Evolutionary conservation across 495 filamentous ascomycete genomes (phyloP), one percentile per base, ranked within the genome.

Genomic region (Neurospora hispaniola): DNA sequence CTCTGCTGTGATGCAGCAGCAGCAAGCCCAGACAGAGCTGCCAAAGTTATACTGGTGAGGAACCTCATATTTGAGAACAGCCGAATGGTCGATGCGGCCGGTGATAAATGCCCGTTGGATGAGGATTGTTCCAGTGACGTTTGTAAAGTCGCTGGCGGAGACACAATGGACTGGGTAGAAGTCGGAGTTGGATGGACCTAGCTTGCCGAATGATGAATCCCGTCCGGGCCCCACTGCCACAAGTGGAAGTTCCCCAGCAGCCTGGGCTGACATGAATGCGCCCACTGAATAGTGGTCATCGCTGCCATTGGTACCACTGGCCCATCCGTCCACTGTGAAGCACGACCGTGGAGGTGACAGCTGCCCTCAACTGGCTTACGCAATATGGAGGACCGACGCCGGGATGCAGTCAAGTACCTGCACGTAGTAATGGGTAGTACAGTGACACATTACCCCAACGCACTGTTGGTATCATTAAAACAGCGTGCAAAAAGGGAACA

Each of bases 61-160:
- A 81, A 54, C 78, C 77, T 80, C 80, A 82, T 82, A 8, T 74
- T 73, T 71, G 54, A 35, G 18, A 38, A 44, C 38, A n/a, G 59
- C 48, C 69, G 41, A 14, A 35, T n/a, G 54, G 14, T 69, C n/a
- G 27, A 68, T 23, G 20, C 31, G 14, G 43, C 41, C 16, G 44
- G 72, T 68, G 42, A 38, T 5, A 20, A 12, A 12, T 41, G 20
- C n/a, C n/a, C n/a, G n/a, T 31, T 40, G 23, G 69, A 41, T 42
- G 48, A 23, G 12, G 43, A 70, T 5, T 18, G 18, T 69, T 9
- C 54, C 23, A 62, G 54, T 62, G 54, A 62, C 70, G 43, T 71
- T 54, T 31, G 39, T 62, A 54, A 20, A n/a, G 23, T 46, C 40
- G 38, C 38, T 46, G 40, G 44, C 41, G 42, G 70, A 62, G n/a